phyloP scores from a whole-genome alignment of 495 filamentous ascomycete genomes.

The Penicilliopsis zonata region DNA sequence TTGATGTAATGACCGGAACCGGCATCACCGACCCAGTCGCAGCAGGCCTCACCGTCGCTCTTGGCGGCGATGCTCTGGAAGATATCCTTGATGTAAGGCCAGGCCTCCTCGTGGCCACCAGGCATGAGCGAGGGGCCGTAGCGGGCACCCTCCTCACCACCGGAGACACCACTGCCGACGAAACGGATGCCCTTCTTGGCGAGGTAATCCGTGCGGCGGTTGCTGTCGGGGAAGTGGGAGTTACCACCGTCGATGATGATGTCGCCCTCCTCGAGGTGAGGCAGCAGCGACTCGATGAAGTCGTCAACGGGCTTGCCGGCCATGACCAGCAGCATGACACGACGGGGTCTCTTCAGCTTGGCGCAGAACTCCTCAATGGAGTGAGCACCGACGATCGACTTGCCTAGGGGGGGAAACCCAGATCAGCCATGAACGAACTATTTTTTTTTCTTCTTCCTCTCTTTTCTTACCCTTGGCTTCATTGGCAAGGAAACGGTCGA shows the following conservation, averaged over 20 bases:
- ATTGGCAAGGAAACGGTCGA: constrained; percentile 87
- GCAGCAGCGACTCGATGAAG: constrained; percentile 93
- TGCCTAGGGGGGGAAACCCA: constrained; percentile 41
- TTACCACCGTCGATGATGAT: constrained; percentile 99
- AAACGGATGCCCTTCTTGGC: constrained; percentile 81
- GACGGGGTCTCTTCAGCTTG: constrained; percentile 93
- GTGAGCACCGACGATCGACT: constrained; percentile 86
- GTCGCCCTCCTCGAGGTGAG: constrained; percentile 80
- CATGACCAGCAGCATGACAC: constrained; percentile 96
- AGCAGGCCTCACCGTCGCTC: constrained; percentile 92
- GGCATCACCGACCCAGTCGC: constrained; percentile 99
- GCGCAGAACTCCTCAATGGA: constrained; percentile 84
- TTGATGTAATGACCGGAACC: constrained; percentile 99
- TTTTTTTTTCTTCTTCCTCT: not conserved
- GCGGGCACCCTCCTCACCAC: constrained; percentile 97
- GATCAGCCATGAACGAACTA: constrained; percentile 3
- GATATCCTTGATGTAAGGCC: constrained; percentile 97
- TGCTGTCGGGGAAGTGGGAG: constrained; percentile 98
- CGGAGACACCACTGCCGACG: constrained; percentile 94
- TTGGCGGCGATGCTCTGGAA: constrained; percentile 97
- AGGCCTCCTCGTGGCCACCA: constrained; percentile 93
- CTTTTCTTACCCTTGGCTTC: constrained; percentile 67
- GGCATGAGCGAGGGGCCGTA: constrained; percentile 98
- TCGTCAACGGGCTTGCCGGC: constrained; percentile 95
- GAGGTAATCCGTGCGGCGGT: constrained; percentile 85